Base-by-base conservation (phyloP, 352 stramenopile genomes). In the Pythium insidiosum region DNA sequence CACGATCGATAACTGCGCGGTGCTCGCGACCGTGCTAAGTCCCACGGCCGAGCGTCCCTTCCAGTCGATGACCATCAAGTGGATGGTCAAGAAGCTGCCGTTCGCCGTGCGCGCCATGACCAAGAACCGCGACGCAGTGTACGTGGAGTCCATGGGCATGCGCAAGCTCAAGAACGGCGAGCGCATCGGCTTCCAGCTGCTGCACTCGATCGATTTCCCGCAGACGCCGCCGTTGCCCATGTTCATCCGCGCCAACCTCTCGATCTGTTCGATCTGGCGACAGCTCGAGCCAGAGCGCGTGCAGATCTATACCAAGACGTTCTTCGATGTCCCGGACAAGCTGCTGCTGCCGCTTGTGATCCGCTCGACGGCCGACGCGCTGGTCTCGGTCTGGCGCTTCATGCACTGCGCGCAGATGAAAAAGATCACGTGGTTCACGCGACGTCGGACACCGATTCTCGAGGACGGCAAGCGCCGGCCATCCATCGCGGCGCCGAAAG, bases 351-450 rank as follows among this genome's bases (percentile, higher is more conserved):
- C 40, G 38, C 55, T 77, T 11, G 55, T 69, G 2, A 59, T 84
- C n/a, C 60, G 53, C 6, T 65, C 71, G 11, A 56, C 63, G 24
- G 62, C 66, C 13, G 41, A 73, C 7, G 41, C 56, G 6, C 58
- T 84, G 50, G 52, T 63, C 33, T 63, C 63, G 12, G 54, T 59
- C 1, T 73, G 59, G n/a, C 47, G 41, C 7, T 50, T 66, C 30
- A 63, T 84, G 35, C 42, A 80, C 25, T 87, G 74, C 47, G 62
- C 64, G 12, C 65, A 73, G 16, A 80, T 82, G 69, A 76, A 77
- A 34, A 88, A 84, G 46, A 59, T 84, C n/a, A 45, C 74, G 49
- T 87, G 74, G 71, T 61, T 77, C 40, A 38, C 56, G 36, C 40
- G 41, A 9, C 47, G 53, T 28, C 45, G 49, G 38, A 53, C 31